Evolutionary conservation across 2,329 filamentous ascomycete species (phyloP), one percentile per base, ranked within the genome.

Genomic region (Aspergillus pseudoglaucus): DNA sequence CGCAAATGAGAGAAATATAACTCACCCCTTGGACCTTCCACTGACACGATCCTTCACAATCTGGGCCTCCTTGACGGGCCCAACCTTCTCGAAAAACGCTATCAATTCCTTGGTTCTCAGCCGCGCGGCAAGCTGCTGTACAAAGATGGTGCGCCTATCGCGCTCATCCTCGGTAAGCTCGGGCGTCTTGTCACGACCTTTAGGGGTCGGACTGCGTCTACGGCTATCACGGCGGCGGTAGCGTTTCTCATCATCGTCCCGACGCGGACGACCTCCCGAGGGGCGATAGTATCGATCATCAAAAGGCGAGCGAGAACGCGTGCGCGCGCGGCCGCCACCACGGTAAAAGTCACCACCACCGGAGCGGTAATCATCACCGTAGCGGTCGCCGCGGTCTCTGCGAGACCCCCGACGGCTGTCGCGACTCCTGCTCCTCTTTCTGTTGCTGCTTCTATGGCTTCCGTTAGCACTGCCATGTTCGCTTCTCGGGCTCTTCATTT

Each of bases 11-110:
- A 18, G 15, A 18, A 10, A 38, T 17, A 39, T 6, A 39, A 18
- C 86, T 65, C 78, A 95, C 91, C 93, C 93, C 78, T 98, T 98
- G 53, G 90, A 96, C 72, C 93, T 88, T 60, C 90, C 88, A 73
- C 90, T 96, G 54, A 98, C 90, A 53, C 93, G 83, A 62, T 98
- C 93, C 72, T 97, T 97, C 46, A 98, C 93, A 63, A 98, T 98
- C 75, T 97, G 93, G 44, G 93, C 93, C 69, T 97, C 93, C 61
- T 93, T 94, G 47, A 98, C 93, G 35, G 88, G 84, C 54, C 93
- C 93, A 60, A 93, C 87, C 71, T 91, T 90, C 68, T 95, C 89
- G 64, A 98, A 98, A 69, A 98, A 98, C 53, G 84, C 81, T 69
- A 94, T 91, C 54, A 98, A 78, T 69, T 97, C 90, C 63, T 89